Percentiles rank a stretch among this genome's conserved stretches.
Evolutionary conservation across 164 flowering plant genomes (phyloP).

Genomic region (Warburgia ugandensis): DNA sequence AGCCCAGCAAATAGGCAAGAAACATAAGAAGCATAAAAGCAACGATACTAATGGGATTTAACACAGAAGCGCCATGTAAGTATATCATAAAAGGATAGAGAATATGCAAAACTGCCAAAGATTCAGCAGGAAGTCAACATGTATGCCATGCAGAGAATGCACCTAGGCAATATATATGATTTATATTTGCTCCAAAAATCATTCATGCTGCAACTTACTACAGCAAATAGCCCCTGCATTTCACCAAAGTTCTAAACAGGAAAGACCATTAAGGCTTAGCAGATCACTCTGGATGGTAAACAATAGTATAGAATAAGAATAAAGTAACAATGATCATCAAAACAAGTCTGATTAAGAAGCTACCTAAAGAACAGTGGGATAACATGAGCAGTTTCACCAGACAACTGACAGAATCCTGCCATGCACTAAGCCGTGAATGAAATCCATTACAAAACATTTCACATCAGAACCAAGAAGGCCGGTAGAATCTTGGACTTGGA

Average conservation of each 20-base stretch:
- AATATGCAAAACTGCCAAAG: neutral
- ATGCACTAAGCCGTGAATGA: constrained; percentile 36
- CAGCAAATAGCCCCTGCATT: constrained; percentile 13
- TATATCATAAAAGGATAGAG: neutral
- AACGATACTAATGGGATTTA: too few species aligned
- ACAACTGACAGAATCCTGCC: constrained; percentile 14
- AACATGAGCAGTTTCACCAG: constrained; percentile 14
- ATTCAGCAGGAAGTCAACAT: neutral
- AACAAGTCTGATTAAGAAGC: constrained; percentile 11
- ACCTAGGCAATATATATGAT: neutral
- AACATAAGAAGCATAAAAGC: too few species aligned
- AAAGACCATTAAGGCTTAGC: constrained; percentile 6
- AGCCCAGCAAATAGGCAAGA: constrained; percentile 2
- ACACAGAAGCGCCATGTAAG: too few species aligned
- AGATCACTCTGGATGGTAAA: constrained; percentile 5
- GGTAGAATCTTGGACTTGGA: constrained; percentile 13
- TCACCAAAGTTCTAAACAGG: constrained; percentile 5
- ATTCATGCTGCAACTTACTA: constrained; percentile 14
- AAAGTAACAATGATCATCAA: constrained; percentile 3
- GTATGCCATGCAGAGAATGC: constrained; percentile 7
- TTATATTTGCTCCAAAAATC: constrained; percentile 12
- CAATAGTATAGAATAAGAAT: neutral
- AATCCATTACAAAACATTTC: constrained; percentile 28
- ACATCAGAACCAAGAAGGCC: too few species aligned
- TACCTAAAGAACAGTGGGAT: constrained; percentile 15